phyloP scores from a whole-genome alignment of 768 basidiomycete species.

The Tricholoma sp. region DNA sequence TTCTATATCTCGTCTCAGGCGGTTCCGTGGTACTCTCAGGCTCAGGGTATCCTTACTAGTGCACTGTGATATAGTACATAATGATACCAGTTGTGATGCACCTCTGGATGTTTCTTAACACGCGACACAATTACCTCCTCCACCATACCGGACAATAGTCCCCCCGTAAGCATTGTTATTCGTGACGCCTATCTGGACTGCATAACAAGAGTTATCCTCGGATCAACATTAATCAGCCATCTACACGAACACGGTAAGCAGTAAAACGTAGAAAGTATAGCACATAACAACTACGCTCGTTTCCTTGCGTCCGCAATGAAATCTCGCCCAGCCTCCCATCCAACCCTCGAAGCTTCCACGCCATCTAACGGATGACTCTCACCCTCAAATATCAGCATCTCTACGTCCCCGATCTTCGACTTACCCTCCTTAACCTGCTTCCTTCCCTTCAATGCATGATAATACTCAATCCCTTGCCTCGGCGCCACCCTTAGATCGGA shows the following conservation, averaged over 20 bases:
- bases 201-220: too few species aligned
- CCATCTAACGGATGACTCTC: constrained; percentile 63
- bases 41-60: too few species aligned
- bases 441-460: constrained; percentile 56
- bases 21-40: constrained; percentile 4
- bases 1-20: constrained; percentile 10
- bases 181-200: too few species aligned
- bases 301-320: constrained; percentile 34
- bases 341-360: constrained; percentile 52
- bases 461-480: constrained; percentile 57
- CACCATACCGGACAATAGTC: too few species aligned
- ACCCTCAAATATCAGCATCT: constrained; percentile 57
- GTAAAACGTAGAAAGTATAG: too few species aligned
- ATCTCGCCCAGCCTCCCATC: constrained; percentile 46
- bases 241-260: too few species aligned
- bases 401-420: constrained; percentile 27
- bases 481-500: constrained; percentile 60
- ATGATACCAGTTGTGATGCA: too few species aligned
- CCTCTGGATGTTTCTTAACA: too few species aligned
- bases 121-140: too few species aligned
- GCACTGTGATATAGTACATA: too few species aligned
- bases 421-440: background rate
- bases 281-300: background rate
- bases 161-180: too few species aligned
- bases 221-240: too few species aligned